Evolutionary conservation across 495 filamentous ascomycete genomes (phyloP).

Genomic region (Aspergillus campestris): DNA sequence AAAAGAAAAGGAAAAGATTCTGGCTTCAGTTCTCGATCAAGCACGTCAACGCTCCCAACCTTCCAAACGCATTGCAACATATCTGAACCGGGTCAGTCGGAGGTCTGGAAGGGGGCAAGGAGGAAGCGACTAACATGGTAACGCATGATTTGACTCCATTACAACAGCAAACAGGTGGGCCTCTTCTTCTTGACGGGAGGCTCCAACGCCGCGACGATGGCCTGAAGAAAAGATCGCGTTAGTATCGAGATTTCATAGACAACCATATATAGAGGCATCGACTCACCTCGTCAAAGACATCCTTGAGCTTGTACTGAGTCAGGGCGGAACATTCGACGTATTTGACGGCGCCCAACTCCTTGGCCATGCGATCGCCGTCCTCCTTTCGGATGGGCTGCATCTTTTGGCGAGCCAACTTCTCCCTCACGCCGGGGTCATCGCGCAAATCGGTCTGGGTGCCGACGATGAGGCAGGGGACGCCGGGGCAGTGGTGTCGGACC

Average conservation of each 20-base stretch:
- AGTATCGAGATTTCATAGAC: slow-evolving; percentile 3
- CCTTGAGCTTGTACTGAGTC: slow-evolving; percentile 97
- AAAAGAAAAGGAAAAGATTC: slow-evolving; percentile 23
- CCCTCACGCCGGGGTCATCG: slow-evolving; percentile 78
- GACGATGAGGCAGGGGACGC: slow-evolving; percentile 95
- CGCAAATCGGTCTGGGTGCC: slow-evolving; percentile 96
- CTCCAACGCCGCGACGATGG: slow-evolving; percentile 83
- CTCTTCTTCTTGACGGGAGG: slow-evolving; percentile 67
- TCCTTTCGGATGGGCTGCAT: slow-evolving; percentile 87
- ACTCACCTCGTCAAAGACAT: slow-evolving; percentile 96
- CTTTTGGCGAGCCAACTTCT: slow-evolving; percentile 91
- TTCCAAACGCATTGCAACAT: slow-evolving; percentile 14
- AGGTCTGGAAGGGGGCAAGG: neutral
- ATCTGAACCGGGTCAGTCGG: slow-evolving; percentile 6
- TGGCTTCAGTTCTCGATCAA: slow-evolving; percentile 10
- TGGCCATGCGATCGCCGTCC: slow-evolving; percentile 93
- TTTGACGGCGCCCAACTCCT: slow-evolving; percentile 91
- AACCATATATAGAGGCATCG: neutral
- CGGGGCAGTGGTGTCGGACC: slow-evolving; percentile 96
- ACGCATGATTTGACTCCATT: slow-evolving; percentile 5
- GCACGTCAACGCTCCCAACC: slow-evolving; percentile 6
- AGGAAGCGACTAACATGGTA: slow-evolving; percentile 14
- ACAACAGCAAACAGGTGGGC: slow-evolving; percentile 35
- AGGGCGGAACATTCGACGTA: slow-evolving; percentile 97
- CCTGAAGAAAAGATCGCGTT: slow-evolving; percentile 37